phyloP scores from a whole-genome alignment of 306 rosid species.

The Fragaria ananassa region DNA sequence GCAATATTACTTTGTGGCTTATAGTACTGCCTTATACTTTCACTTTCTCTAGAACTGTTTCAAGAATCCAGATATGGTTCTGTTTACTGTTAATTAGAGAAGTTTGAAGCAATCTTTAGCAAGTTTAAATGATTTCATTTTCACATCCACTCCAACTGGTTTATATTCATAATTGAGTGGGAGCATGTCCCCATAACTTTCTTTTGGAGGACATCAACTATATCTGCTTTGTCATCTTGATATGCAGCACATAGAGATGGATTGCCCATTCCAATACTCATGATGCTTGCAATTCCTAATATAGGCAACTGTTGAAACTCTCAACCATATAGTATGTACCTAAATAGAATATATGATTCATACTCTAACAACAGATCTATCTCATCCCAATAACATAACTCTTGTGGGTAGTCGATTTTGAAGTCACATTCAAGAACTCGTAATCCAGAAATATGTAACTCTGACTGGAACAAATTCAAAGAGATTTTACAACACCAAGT shows the following conservation, averaged over 20 bases:
- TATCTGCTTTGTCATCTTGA: conserved; percentile 1
- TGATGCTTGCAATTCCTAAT: not conserved
- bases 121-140: not conserved
- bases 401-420: no score
- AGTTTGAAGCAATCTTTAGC: not conserved
- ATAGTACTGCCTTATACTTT: not conserved
- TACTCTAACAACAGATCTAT: no score
- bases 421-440: not conserved
- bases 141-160: not conserved
- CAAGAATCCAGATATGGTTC: not conserved
- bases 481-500: not conserved
- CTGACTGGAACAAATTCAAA: not conserved
- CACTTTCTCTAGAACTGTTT: not conserved
- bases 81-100: not conserved
- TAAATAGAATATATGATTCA: not conserved
- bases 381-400: no score
- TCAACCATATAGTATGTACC: not conserved
- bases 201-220: not conserved
- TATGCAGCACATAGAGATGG: conserved; percentile 1
- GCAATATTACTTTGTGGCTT: not conserved
- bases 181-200: not conserved
- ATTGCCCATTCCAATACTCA: not conserved
- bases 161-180: not conserved
- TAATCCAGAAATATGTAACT: not conserved
- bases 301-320: not conserved